Base-by-base conservation (phyloP, 441 rosid species). In the Aquilaria agallochum region DNA sequence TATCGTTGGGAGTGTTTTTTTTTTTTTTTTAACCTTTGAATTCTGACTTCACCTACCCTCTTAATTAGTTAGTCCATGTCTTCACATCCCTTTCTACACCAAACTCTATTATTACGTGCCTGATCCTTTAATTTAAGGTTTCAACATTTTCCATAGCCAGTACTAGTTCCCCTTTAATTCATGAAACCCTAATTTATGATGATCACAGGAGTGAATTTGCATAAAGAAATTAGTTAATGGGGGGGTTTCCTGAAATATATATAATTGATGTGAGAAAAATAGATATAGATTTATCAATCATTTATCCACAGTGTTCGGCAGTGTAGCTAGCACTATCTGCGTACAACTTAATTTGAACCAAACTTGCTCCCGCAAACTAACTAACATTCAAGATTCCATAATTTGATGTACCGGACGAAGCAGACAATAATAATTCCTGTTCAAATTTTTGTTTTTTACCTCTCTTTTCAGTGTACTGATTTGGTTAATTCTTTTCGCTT, bases 371-470 rank as follows among this genome's bases (percentile, higher is more conserved):
- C 27, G 27, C 48, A 40, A 44, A 50, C 12, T 55, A 67, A 64
- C 55, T 46, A 46, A 50, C 60, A 49, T 68, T 75, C 70, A 70
- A 78, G 73, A 66, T 66, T 69, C 69, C 58, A 80, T 68, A 70
- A 73, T 64, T 71, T 64, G 77, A 73, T 70, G 75, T 60, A 62
- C 61, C 63, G 60, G 56, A 59, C 74, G 67, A 69, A 53, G 61
- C 58, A 68, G 73, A 77, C 75, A 74, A 59, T 60, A 63, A 33
- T 56, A 63, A 33, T 56, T 69, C 32, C 76, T 73, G 64, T 70
- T 49, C 67, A 47, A 33, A 6, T 4, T 68, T 63, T 31, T 55
- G 31, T 67, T 13, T 42, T 67, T 34, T 20, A 55, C 45, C 32
- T 59, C 42, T 46, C 11, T 55, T 55, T 59, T 70, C 60, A 66